Evolutionary conservation across 768 basidiomycete genomes (phyloP).

Genomic region (Naganishia randhawae): DNA sequence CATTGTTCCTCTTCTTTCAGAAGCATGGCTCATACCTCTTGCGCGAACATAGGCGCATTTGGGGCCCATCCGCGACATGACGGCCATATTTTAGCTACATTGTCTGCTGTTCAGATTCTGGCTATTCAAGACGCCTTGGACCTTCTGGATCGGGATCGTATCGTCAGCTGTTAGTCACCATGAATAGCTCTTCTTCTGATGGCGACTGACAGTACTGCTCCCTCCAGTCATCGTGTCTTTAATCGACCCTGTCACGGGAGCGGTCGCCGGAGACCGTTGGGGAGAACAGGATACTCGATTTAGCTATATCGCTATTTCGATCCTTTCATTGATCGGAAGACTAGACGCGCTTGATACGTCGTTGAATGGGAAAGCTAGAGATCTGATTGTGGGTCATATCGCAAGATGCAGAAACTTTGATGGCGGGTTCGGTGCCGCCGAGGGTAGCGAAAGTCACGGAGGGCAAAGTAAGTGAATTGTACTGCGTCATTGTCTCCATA

Average conservation of each 20-base stretch:
- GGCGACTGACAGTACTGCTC: not conserved
- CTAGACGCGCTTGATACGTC: constrained; percentile 62
- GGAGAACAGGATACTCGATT: constrained; percentile 95
- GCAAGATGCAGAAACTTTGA: constrained; percentile 83
- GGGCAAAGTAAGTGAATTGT: constrained; percentile 64
- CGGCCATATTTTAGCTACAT: constrained; percentile 76
- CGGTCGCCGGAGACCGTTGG: constrained; percentile 83
- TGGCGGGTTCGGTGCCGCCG: constrained; percentile 79
- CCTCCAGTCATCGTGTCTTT: constrained; percentile 72
- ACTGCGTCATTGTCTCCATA: not conserved
- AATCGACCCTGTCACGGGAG: constrained; percentile 72
- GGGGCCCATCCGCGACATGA: constrained; percentile 92
- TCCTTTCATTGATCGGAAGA: constrained; percentile 73
- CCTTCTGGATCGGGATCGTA: constrained; percentile 64
- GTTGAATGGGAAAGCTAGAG: constrained; percentile 30
- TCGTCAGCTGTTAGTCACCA: constrained; percentile 64
- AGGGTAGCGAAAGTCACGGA: constrained; percentile 89
- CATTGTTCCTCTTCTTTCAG: not conserved
- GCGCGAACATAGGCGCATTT: constrained; percentile 65
- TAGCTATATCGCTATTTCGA: constrained; percentile 76
- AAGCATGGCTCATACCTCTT: not conserved
- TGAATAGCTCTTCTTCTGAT: not conserved
- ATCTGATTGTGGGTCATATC: constrained; percentile 61
- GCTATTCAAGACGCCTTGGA: constrained; percentile 77
- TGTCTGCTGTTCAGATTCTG: constrained; percentile 89